These are phyloP conservation scores for Zelopaecilomyces penicillatus DNA, from an alignment of 2,329 filamentous ascomycete species.

Conservation along the genomic window DNA sequence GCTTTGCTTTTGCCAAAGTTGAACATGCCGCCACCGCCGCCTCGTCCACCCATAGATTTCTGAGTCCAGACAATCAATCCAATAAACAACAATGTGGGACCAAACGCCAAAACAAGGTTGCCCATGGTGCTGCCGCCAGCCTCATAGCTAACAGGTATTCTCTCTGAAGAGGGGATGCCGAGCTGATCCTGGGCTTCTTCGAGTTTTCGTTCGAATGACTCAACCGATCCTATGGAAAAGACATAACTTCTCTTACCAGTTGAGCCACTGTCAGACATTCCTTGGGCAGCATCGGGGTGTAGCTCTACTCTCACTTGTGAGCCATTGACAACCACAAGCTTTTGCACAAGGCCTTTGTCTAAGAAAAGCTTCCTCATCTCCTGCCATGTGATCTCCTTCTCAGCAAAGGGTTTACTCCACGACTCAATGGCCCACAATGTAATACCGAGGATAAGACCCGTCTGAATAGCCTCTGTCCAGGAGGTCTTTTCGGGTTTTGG, in stretches of 20 bases:
- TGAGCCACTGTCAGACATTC: constrained; percentile 27
- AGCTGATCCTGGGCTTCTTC: constrained; percentile 85
- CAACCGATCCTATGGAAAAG: constrained; percentile 91
- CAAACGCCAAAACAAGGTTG: constrained; percentile 68
- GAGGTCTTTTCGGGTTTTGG: constrained; percentile 26
- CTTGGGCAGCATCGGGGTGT: constrained; percentile 59
- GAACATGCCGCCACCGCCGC: constrained; percentile 70
- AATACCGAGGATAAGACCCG: constrained; percentile 38
- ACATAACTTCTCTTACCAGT: constrained; percentile 51
- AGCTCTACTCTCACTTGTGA: constrained; percentile 68
- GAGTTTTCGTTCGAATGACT: constrained; percentile 81
- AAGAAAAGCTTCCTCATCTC: constrained; percentile 90
- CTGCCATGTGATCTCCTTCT: constrained; percentile 89
- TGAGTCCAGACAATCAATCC: constrained; percentile 75
- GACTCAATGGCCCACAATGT: constrained; percentile 41
- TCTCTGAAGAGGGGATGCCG: constrained; percentile 74
- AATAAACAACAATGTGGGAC: constrained; percentile 78
- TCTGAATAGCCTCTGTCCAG: constrained; percentile 27
- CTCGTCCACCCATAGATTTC: constrained; percentile 62
- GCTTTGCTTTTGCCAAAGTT: constrained; percentile 93
- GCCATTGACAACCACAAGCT: constrained; percentile 71
- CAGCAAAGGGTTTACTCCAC: constrained; percentile 33
- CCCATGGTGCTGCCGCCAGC: constrained; percentile 67
- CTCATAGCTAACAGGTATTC: constrained; percentile 86
- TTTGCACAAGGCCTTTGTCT: constrained; percentile 92